Evolutionary conservation across 768 basidiomycete species (phyloP), one percentile per base, ranked within the genome.

Genomic region (Phaeotremella fagi): DNA sequence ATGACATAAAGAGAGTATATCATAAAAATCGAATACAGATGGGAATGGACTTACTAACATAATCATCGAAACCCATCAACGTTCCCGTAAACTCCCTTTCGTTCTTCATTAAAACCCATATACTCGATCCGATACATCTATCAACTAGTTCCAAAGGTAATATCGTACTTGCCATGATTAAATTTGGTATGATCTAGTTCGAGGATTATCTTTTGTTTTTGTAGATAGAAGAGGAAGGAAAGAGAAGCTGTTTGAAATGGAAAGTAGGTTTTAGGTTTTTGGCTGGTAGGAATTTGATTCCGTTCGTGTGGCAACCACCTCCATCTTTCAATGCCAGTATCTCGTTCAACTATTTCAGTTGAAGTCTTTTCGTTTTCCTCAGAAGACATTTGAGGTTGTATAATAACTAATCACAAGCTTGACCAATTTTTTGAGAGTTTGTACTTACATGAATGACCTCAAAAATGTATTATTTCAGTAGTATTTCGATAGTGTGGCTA

Each of bases 91-190:
- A 99, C 77, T 99, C 94, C 42, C 90, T 85, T 57, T 99, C 91
- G 64, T 81, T 85, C 78, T 97, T 98, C 90, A 95, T 97, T 73
- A 98, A 84, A 66, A 98, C 94, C 89, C 90, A 95, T 70, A 98
- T 92, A 45, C 84, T 83, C 28, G 90, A 94, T 52, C 94, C 94
- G 72, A 97, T 98, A 72, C 94, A 97, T 73, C 88, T 82, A 75
- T 99, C 94, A 67, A 99, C 94, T 38, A 99, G 80, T 75, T 98
- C 94, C 53, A 95, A 81, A n/a, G 90, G 90, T 37, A 95, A 82
- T 67, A 94, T 90, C 72, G 92, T 90, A 50, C 88, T 90, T 22
- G 90, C 85, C 91, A 94, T 94, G 59, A n/a, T 26, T 45, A 41
- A 16, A 7, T 41, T 41, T 22, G 12, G 38, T 18, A 18, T 41